These are phyloP conservation scores for Diaporthe australafricana DNA, from an alignment of 2,329 filamentous ascomycete species.

Conservation along the genomic window DNA sequence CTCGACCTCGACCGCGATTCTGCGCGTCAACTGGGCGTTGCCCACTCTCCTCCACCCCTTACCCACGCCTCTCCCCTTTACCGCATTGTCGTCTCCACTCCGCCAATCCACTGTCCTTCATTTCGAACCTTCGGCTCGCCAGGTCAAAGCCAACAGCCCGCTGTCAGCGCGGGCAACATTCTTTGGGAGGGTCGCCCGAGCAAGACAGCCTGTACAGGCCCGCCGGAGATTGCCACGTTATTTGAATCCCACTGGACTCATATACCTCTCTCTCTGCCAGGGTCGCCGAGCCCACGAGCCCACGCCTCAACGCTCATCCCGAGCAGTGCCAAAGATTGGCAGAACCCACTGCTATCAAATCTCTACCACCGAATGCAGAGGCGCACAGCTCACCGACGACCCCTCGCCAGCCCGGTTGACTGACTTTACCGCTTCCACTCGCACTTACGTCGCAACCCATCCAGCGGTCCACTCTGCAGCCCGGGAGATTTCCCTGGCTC, in stretches of 20 bases:
- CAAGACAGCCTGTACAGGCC: conserved; percentile 22
- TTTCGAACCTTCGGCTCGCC: conserved; percentile 16
- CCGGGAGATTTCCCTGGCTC: conserved; percentile 25
- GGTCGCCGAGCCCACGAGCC: neutral
- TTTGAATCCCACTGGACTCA: neutral
- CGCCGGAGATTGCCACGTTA: conserved; percentile 27
- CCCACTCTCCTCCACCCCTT: conserved; percentile 28
- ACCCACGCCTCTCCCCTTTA: conserved; percentile 34
- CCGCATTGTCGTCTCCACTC: conserved; percentile 35
- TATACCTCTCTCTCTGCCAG: conserved; percentile 9
- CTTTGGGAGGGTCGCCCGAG: conserved; percentile 5
- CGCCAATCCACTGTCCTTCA: conserved; percentile 33
- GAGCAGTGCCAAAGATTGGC: conserved; percentile 6
- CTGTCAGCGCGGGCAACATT: conserved; percentile 18
- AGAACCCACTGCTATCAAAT: conserved; percentile 2
- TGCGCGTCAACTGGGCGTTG: conserved; percentile 34
- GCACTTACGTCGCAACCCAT: conserved; percentile 32
- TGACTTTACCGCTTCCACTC: conserved; percentile 31
- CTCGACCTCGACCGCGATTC: conserved; percentile 23
- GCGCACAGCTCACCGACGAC: conserved; percentile 15
- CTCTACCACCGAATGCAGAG: neutral
- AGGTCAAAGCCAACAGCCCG: neutral
- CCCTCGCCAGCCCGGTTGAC: conserved; percentile 16
- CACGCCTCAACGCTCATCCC: conserved; percentile 8
- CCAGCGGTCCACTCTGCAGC: conserved; percentile 28